These are phyloP conservation scores for Datura wrightii DNA, from an alignment of 257 asterid species.

Conservation along the genomic window DNA sequence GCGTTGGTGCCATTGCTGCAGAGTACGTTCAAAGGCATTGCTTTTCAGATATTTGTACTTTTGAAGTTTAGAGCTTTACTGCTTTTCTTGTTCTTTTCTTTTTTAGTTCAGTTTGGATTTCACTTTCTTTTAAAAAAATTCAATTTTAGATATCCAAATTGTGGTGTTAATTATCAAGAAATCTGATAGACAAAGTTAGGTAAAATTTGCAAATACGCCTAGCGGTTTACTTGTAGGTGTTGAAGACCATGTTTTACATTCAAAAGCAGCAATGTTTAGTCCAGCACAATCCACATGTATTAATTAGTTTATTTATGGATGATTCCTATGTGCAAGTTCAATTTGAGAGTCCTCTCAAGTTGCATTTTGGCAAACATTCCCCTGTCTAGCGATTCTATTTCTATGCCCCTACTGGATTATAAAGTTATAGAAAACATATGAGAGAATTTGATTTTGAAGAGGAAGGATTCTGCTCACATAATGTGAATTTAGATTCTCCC, in stretches of 20 bases:
- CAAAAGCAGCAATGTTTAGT: not conserved
- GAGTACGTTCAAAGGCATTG: conserved; percentile 48
- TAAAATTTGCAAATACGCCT: not conserved
- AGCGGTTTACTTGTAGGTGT: not conserved
- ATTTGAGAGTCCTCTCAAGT: conserved; percentile 8
- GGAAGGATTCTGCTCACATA: not conserved
- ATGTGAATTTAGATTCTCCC: not conserved
- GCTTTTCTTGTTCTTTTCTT: not conserved
- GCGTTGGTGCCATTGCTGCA: conserved; percentile 40
- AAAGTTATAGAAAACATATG: not conserved
- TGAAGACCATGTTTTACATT: not conserved
- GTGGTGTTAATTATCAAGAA: conserved; percentile 21
- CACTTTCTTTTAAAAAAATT: not conserved
- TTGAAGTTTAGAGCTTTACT: not conserved
- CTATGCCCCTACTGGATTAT: not conserved
- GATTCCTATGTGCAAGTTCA: not conserved
- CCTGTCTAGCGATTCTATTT: not conserved
- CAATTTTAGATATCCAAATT: not conserved
- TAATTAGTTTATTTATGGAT: not conserved
- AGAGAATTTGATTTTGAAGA: not conserved
- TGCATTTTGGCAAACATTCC: not conserved
- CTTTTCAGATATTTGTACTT: conserved; percentile 22
- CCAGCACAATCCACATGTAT: conserved; percentile 11
- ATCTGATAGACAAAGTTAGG: not conserved
- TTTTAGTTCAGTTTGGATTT: not conserved